A percentile compares a stretch with the other conserved stretches of the same genome.
Evolutionary conservation across 805 yeast genomes (phyloP).

Genomic region (Hanseniaspora occidentalis): DNA sequence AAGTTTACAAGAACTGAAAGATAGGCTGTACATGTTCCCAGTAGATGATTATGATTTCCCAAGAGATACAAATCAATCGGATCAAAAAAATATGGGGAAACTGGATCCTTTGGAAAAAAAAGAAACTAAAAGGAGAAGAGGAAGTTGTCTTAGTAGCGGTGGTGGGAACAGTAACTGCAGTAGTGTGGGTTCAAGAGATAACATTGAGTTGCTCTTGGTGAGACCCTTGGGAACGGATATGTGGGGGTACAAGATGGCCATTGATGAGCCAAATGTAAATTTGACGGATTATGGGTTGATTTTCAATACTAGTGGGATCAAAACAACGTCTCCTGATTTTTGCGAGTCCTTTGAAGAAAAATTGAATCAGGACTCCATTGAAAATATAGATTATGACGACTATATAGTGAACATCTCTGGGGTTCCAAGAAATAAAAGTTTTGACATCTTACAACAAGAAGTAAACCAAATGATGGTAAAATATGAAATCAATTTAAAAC

Average conservation of each 20-base stretch:
- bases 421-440: background rate
- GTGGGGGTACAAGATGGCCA: slow-evolving; percentile 21
- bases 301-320: background rate
- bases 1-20: background rate
- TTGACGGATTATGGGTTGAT: slow-evolving; percentile 17
- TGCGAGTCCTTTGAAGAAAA: background rate
- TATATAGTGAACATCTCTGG: background rate
- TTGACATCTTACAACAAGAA: background rate
- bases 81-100: no score
- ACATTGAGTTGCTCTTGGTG: slow-evolving; percentile 19
- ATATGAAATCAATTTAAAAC: background rate
- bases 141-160: no score
- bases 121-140: no score
- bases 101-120: no score
- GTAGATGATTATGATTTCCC: no score
- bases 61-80: no score
- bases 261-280: slow-evolving; percentile 22
- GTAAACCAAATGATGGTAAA: background rate
- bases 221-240: slow-evolving; percentile 12
- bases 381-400: background rate
- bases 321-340: background rate
- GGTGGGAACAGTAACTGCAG: no score
- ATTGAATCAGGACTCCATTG: background rate
- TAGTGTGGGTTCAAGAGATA: no score
- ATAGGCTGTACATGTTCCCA: no score